Percentiles rank a stretch among this genome's conserved stretches.
Evolutionary conservation across 768 basidiomycete genomes (phyloP).

Genomic region (Pleurotus cornucopiae): DNA sequence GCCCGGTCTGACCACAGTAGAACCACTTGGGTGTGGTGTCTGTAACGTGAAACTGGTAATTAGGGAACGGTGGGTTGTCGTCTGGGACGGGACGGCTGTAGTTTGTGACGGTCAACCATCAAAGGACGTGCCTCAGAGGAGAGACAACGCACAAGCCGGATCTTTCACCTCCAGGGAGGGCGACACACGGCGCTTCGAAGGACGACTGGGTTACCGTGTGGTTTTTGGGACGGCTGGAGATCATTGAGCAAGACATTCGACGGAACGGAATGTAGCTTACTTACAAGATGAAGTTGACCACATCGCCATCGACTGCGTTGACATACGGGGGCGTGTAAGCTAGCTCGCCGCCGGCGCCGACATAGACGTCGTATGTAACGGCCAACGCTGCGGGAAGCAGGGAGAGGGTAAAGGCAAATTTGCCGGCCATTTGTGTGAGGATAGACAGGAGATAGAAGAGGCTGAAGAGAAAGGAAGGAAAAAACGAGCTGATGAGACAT

Average conservation of each 20-base stretch:
- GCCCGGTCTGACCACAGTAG: constrained; percentile 20
- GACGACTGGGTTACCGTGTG: constrained; percentile 30
- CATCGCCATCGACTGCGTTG: constrained; percentile 15
- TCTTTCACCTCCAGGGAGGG: neutral
- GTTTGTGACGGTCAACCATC: no score
- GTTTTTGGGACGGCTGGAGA: constrained; percentile 19
- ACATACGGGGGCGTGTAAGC: constrained; percentile 15
- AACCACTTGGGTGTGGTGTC: constrained; percentile 22
- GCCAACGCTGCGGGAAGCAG: constrained; percentile 6
- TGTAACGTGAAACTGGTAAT: no score
- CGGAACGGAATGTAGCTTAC: neutral
- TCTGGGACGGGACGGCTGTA: no score
- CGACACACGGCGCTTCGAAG: constrained; percentile 27
- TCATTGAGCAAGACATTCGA: neutral
- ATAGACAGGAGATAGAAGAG: neutral
- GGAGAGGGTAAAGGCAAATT: neutral
- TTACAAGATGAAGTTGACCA: constrained; percentile 17
- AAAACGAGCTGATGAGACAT: neutral
- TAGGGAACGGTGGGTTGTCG: no score
- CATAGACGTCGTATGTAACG: constrained; percentile 13
- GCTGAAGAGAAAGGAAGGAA: neutral
- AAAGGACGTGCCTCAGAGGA: no score
- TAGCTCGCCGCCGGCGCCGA: constrained; percentile 14
- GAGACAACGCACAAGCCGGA: no score
- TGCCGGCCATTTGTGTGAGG: neutral